Percentiles rank a stretch among this genome's conserved stretches.
Evolutionary conservation across 805 yeast species (phyloP).

Genomic region (Schizosaccharomyces lindneri): DNA sequence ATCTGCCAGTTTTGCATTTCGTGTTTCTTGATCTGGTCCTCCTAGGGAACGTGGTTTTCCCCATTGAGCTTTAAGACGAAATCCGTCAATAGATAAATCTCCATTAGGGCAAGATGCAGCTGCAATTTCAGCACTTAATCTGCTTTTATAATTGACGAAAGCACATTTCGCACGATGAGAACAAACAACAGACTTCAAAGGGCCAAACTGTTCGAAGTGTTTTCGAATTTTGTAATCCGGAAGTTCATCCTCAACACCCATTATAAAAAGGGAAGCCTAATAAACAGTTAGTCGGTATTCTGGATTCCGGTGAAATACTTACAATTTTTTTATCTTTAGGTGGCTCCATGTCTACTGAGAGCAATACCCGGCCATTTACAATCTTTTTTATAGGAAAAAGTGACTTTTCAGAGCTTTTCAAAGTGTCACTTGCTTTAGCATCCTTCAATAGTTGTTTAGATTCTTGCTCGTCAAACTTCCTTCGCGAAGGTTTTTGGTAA

Average conservation of each 20-base stretch:
- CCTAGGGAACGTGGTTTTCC: constrained; percentile 11
- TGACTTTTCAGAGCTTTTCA: background rate
- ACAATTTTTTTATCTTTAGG: constrained; percentile 22
- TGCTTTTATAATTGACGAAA: constrained; percentile 26
- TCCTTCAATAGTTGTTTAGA: background rate
- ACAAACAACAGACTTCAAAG: constrained; percentile 23
- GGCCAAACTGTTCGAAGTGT: constrained; percentile 23
- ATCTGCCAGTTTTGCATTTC: background rate
- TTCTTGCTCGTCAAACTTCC: background rate
- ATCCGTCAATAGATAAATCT: constrained; percentile 7
- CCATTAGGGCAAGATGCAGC: constrained; percentile 10
- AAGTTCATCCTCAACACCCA: constrained; percentile 42
- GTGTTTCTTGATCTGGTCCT: constrained; percentile 1
- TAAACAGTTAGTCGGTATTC: background rate
- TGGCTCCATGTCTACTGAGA: constrained; percentile 6
- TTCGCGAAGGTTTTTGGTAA: constrained; percentile 6
- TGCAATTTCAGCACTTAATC: constrained; percentile 27
- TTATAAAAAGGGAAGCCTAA: constrained; percentile 33
- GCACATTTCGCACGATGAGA: constrained; percentile 41
- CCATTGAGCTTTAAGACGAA: constrained; percentile 10
- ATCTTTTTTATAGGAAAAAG: background rate
- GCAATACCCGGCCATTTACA: background rate
- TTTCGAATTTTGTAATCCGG: constrained; percentile 39
- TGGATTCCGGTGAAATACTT: background rate
- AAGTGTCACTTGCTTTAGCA: background rate